phyloP scores from a whole-genome alignment of 2,329 filamentous ascomycete species.

The Paraphoma chrysanthemicola region DNA sequence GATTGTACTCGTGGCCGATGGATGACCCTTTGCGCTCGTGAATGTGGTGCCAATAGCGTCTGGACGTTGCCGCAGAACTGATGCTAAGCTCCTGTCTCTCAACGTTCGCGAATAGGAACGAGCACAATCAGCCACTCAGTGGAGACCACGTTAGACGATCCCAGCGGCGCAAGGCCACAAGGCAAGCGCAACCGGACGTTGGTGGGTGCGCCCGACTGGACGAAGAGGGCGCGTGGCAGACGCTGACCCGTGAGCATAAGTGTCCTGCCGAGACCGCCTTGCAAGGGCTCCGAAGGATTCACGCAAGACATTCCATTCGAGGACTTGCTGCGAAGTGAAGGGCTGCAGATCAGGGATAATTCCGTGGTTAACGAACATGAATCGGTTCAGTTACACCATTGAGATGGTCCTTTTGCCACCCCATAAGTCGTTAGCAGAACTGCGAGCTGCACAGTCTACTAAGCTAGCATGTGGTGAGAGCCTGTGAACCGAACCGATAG shows the following conservation, averaged over 20 bases:
- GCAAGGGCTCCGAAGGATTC: neutral
- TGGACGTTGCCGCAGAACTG: conserved; percentile 14
- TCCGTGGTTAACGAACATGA: conserved; percentile 26
- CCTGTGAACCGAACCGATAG: conserved; percentile 24
- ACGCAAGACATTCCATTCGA: conserved; percentile 9
- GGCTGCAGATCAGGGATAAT: conserved; percentile 22
- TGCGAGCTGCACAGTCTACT: conserved; percentile 20
- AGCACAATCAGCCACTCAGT: conserved; percentile 25
- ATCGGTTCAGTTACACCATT: conserved; percentile 17
- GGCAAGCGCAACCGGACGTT: conserved; percentile 43
- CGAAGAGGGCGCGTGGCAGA: conserved; percentile 27
- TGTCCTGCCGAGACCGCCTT: conserved; percentile 17
- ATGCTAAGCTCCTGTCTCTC: conserved; percentile 26
- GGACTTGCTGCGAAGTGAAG: neutral
- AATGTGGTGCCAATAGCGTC: conserved; percentile 17
- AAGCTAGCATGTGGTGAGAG: conserved; percentile 16
- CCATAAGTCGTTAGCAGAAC: conserved; percentile 13
- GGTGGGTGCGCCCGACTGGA: conserved; percentile 27
- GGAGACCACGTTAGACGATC: conserved; percentile 25
- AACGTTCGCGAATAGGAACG: conserved; percentile 29
- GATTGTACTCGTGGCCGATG: neutral
- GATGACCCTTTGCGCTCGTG: neutral
- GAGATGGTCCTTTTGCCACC: conserved; percentile 16
- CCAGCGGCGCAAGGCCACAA: conserved; percentile 22
- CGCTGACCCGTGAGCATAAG: conserved; percentile 19